These are phyloP conservation scores for Hippophae gyantsensis DNA, from an alignment of 306 rosid species.

Conservation along the genomic window DNA sequence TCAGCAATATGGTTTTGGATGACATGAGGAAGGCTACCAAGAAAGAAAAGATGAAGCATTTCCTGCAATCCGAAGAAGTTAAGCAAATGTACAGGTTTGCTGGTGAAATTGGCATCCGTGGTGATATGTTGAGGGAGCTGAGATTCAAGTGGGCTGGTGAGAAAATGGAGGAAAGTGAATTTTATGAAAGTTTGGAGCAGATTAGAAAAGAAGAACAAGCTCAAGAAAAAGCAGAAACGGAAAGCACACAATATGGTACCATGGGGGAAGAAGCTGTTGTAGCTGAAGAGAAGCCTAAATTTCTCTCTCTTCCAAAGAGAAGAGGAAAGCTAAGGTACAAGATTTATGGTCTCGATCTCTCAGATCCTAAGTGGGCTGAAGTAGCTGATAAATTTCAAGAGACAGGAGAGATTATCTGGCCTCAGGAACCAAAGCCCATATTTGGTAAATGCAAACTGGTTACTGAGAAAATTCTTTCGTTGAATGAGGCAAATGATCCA, in stretches of 20 bases:
- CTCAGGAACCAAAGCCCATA: constrained; percentile 55
- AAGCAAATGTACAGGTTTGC: constrained; percentile 89
- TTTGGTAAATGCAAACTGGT: constrained; percentile 61
- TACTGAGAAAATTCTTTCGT: constrained; percentile 40
- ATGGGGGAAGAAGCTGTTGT: constrained; percentile 17
- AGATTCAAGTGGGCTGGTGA: constrained; percentile 93
- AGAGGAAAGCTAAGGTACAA: constrained; percentile 61
- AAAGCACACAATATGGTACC: constrained; percentile 6
- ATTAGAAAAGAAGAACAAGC: constrained; percentile 31
- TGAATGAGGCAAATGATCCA: constrained; percentile 41
- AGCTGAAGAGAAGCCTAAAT: constrained; percentile 27
- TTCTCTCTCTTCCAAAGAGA: constrained; percentile 72
- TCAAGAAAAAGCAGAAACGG: constrained; percentile 18
- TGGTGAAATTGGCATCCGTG: constrained; percentile 74
- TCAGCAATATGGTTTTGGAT: constrained; percentile 63
- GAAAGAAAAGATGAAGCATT: constrained; percentile 76
- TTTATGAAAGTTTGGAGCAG: constrained; percentile 51
- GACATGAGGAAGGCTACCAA: constrained; percentile 65
- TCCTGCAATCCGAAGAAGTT: constrained; percentile 63
- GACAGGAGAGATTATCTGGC: constrained; percentile 51
- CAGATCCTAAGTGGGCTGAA: constrained; percentile 70
- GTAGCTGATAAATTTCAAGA: constrained; percentile 67
- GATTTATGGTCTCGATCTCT: constrained; percentile 81
- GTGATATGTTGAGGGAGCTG: constrained; percentile 74
- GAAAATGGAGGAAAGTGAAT: constrained; percentile 77